Base-by-base conservation (phyloP, 2,329 filamentous ascomycete species). In the Talaromyces sp. region DNA sequence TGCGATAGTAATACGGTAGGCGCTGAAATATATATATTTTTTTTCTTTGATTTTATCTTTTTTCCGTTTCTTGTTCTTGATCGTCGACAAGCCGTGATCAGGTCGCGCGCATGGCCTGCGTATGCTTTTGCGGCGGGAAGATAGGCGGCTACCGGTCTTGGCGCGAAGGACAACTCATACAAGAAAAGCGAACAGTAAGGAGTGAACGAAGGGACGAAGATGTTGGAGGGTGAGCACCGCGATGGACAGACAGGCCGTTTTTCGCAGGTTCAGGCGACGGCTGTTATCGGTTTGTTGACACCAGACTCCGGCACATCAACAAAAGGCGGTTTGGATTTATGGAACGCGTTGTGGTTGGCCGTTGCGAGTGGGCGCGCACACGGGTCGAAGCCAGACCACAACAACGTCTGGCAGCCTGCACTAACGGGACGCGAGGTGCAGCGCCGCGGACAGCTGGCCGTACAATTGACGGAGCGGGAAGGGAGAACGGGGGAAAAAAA, bases 301-400 rank as follows among this genome's bases (percentile, higher is more conserved):
- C 49, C 24, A n/a, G 49, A 29, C 26, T 29, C 26, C 13, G 49
- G 49, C 14, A 17, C 49, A 29, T 52, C 49, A 52, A 52, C 49
- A 52, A 54, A 53, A n/a, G 50, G 55, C 21, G 57, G 51, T 27
- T 60, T 43, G 57, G 52, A 24, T 46, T 46, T 11, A 24, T 58
- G 59, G 59, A 55, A 61, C 59, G 56, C 59, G 59, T 55, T 55
- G 59, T 61, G 55, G 55, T 26, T 58, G 55, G 55, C 55, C 35
- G 38, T 35, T 31, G 14, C 13, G 29, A 38, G 56, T 43, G 32
- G 27, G 52, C 52, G 59, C 59, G 59, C 55, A 56, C 54, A 61
- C 59, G 35, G 35, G 38, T 43, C 55, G 59, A 54, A 55, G 58
- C 38, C 55, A 54, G 50, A 55, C 35, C 58, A 60, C 53, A 55